Evolutionary conservation across 139 green algal species (phyloP), one percentile per base, ranked within the genome.

Genomic region (Coelastrella sp.): DNA sequence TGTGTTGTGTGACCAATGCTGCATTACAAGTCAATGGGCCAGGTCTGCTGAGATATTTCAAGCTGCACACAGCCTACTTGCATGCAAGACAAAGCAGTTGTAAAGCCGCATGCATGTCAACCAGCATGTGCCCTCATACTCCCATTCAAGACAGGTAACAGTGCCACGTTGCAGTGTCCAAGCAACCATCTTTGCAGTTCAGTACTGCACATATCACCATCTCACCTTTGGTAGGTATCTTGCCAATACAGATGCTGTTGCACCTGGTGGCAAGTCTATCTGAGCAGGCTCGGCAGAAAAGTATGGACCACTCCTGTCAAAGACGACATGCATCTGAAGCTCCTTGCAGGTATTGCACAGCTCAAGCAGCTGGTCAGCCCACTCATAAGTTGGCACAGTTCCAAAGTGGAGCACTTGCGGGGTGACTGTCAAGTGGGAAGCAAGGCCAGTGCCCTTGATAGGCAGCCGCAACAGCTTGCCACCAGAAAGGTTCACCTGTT

Each of bases 361-460:
- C 49, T 84, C 87, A 4, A 94, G 75, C 76, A 94, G 91, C 87
- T 92, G 91, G 85, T 95, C 93, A 24, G 88, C 92, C 87, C 91
- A 93, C 8, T 73, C 81, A 61, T 94, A 79, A 15, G 78, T 90
- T 22, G 70, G 10, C 63, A 95, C 90, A 49, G 92, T 89, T 4
- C 93, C 93, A 85, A 94, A 95, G 7, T 87, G 73, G 24, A 94
- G 70, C 8, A 61, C 83, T n/a, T 78, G 78, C 0, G 78, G 87
- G 7, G 49, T 56, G 11, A 60, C 15, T 20, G 57, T 57, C 15
- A 90, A 59, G 6, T 61, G 35, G 27, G 72, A 8, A 4, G 85
- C 85, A 10, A 82, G 73, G 57, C 73, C 85, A 49, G 8, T 35
- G 66, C 85, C 85, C 20, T 73, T 90, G 58, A 90, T 14, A 6